Evolutionary conservation across 1,139 yeast genomes (phyloP), one percentile per base, ranked within the genome.

Genomic region (Geotrichum siamense): DNA sequence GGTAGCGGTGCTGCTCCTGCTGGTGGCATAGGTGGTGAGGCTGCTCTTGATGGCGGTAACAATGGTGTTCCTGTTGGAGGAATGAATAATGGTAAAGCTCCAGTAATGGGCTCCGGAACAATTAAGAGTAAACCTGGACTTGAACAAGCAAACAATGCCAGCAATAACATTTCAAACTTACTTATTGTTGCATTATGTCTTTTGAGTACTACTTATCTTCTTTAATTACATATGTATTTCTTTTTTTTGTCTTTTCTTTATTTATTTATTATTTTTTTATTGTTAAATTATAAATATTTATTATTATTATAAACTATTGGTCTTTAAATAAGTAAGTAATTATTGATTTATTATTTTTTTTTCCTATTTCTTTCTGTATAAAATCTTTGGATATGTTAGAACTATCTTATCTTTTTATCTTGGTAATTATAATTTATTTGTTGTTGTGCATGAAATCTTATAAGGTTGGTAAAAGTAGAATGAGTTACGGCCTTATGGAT

Each of bases 181-280:
- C n/a, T n/a, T n/a, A n/a, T n/a, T n/a, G n/a, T n/a, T n/a, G n/a
- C n/a, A n/a, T n/a, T n/a, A n/a, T n/a, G n/a, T 40, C 51, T 27
- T 34, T 37, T 32, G 45, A 38, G 39, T 41, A 41, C 38, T 30
- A 36, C 33, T 27, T n/a, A n/a, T n/a, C n/a, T n/a, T n/a, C n/a
- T n/a, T n/a, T n/a, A n/a, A n/a, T n/a, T n/a, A 22, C 5, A 13
- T n/a, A 12, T 8, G 20, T 16, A 19, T 40, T 17, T 19, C 15
- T 10, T 9, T 32, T 21, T 9, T 12, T 34, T 19, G 28, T 12
- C 15, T 28, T 16, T n/a, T 28, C 16, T 16, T 28, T 28, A 28
- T 28, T 28, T 28, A 5, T 8, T 16, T 28, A 3, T 13, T 6
- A n/a, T 19, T 17, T 20, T 19, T 23, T 16, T 13, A 13, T 27